Evolutionary conservation across 1,284 basidiomycete genomes (phyloP), one percentile per base, ranked within the genome.

Genomic region (Fomitopsis pinicola): DNA sequence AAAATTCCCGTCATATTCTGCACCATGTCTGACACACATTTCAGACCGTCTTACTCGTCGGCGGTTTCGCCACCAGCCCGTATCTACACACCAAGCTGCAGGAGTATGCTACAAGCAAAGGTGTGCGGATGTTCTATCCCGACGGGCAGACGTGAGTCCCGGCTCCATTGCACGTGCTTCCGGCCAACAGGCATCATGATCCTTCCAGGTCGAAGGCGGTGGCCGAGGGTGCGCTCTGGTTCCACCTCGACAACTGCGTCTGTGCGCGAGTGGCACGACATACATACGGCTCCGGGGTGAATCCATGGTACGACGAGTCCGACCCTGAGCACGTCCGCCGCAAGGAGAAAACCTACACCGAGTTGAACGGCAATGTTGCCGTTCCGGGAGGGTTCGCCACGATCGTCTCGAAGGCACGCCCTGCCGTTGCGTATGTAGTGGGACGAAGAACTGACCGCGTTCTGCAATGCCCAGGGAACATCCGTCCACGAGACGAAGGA

Each of bases 1-100:
- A 10, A 8, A 46, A 2, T 36, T 67, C 5, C 48, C 55, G 7
- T 1, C 22, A 22, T 65, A 17, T 22, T 36, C 36, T 67, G n/a
- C 12, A 14, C 7, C 14, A 19, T 12, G 33, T 9, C 35, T 45
- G 22, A 26, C 44, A 26, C 12, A 12, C 28, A 36, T 7, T n/a
- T 6, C 14, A 50, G 48, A 33, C 28, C 5, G 30, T 50, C 6
- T 7, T 50, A 15, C 48, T 50, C 5, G 48, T 50, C 4, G 48
- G 48, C 3, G 48, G 48, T 2, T 50, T 50, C 17, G 26, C 48
- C 26, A 50, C 14, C 28, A 50, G 48, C 22, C 48, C 48, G 5
- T 50, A 30, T 22, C 48, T 50, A 6, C 48, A 30, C 17, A 17
- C 26, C 14, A n/a, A 33, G 48, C 17, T 50, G 1, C 48, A 50